Percentiles rank a stretch among this genome's conserved stretches.
Conservation (phyloP, 352 stramenopile species). For the Thalassiosira mediterranea region DNA sequence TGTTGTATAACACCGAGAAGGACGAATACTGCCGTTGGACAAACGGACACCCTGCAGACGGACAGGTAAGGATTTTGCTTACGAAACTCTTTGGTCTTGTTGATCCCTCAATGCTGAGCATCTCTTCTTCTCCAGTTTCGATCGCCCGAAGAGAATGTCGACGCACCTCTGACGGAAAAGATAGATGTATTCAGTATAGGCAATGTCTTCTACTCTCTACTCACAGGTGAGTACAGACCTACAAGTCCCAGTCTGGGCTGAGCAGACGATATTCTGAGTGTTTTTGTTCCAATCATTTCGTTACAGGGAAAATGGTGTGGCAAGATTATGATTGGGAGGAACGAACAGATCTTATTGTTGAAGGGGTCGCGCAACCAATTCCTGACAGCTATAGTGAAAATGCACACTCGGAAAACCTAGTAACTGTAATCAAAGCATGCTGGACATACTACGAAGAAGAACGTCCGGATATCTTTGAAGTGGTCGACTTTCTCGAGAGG, state of each 20-base stretch:
- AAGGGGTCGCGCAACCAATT: constrained; percentile 29
- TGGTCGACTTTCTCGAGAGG: constrained; percentile 29
- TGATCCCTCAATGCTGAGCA: no score
- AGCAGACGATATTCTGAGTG: not conserved
- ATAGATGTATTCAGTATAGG: constrained; percentile 78
- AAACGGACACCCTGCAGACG: constrained; percentile 31
- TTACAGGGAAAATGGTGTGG: not conserved
- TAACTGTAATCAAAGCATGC: constrained; percentile 59
- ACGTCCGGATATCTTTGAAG: constrained; percentile 60
- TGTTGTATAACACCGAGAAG: constrained; percentile 66
- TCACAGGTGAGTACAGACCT: constrained; percentile 49
- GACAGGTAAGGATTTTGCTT: no score
- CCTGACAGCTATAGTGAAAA: constrained; percentile 28
- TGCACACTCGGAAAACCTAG: constrained; percentile 22
- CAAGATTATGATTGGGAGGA: not conserved
- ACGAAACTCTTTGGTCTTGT: no score
- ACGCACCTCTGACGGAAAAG: constrained; percentile 72
- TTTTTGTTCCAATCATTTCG: not conserved
- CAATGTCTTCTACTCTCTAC: constrained; percentile 73
- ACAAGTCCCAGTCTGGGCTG: not conserved
- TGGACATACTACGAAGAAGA: constrained; percentile 60
- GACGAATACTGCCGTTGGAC: constrained; percentile 72
- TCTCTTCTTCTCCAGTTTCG: no score
- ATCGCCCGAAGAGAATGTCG: constrained; percentile 72
- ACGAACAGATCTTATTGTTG: constrained; percentile 5